phyloP scores from a whole-genome alignment of 768 basidiomycete genomes.

The Candolleomyces eurysporus region DNA sequence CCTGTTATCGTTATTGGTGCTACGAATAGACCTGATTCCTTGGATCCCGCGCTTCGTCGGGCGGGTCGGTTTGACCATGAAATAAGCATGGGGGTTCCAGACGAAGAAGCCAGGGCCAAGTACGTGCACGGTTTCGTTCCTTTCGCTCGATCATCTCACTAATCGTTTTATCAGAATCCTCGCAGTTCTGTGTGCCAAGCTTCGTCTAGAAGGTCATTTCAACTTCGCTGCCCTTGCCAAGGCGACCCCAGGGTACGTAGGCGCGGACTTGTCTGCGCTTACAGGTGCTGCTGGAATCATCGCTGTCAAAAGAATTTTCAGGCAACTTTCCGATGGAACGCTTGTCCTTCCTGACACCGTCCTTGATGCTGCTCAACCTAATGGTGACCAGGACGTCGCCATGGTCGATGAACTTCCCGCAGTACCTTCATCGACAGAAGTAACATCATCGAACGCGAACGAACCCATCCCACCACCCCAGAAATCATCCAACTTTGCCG shows the following conservation, averaged over 20 bases:
- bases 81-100: constrained; percentile 96
- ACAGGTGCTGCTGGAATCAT: constrained; percentile 94
- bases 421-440: constrained; percentile 5
- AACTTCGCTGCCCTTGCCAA: constrained; percentile 85
- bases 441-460: constrained; percentile 10
- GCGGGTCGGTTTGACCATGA: constrained; percentile 98
- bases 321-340: constrained; percentile 66
- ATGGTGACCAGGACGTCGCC: constrained; percentile 29
- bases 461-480: constrained; percentile 7
- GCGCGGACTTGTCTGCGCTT: constrained; percentile 88
- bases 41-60: constrained; percentile 89
- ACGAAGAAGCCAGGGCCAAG: constrained; percentile 88
- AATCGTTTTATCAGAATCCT: constrained; percentile 61
- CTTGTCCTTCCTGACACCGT: constrained; percentile 50
- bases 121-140: constrained; percentile 35
- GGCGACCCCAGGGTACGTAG: constrained; percentile 95
- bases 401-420: constrained; percentile 43
- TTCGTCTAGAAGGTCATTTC: constrained; percentile 85
- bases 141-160: background rate
- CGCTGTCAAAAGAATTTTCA: constrained; percentile 95
- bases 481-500: constrained; percentile 21
- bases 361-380: constrained; percentile 11
- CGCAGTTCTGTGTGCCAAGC: constrained; percentile 77
- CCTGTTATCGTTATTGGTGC: constrained; percentile 95
- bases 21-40: constrained; percentile 92